A percentile compares a stretch with the other conserved stretches of the same genome.
These are phyloP conservation scores for Candida verbasci DNA, from an alignment of 805 yeast species.

Conservation along the genomic window DNA sequence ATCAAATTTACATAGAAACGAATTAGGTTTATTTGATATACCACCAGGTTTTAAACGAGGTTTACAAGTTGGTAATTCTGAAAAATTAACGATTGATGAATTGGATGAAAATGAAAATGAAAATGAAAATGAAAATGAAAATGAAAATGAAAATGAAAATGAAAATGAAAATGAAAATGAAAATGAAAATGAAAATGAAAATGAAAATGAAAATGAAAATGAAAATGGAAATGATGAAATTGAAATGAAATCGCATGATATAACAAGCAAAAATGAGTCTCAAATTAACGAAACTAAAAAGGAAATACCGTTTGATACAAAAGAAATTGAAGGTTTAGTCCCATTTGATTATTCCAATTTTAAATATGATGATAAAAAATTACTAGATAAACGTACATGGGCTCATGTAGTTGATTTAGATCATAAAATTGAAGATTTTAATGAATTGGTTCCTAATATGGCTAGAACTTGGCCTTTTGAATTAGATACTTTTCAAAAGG, in stretches of 20 bases:
- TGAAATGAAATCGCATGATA: slow-evolving; percentile 3
- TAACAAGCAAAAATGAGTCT: neutral
- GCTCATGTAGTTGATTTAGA: slow-evolving; percentile 92
- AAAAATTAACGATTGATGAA: slow-evolving; percentile 4
- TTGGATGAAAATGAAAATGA: slow-evolving; percentile 11
- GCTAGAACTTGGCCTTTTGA: slow-evolving; percentile 95
- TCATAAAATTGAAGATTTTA: slow-evolving; percentile 77
- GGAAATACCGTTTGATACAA: slow-evolving; percentile 27
- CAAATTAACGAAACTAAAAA: neutral
- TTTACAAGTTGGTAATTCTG: slow-evolving; percentile 25
- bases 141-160: too few species aligned
- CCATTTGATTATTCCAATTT: slow-evolving; percentile 29
- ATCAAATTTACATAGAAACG: slow-evolving; percentile 56
- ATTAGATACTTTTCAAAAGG: slow-evolving; percentile 91
- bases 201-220: too few species aligned
- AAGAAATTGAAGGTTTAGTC: slow-evolving; percentile 44
- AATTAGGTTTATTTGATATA: slow-evolving; percentile 66
- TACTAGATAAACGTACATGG: slow-evolving; percentile 60
- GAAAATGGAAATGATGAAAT: slow-evolving; percentile 9
- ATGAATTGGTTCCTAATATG: slow-evolving; percentile 85
- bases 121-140: too few species aligned
- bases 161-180: too few species aligned
- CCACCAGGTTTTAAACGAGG: slow-evolving; percentile 86
- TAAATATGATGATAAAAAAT: slow-evolving; percentile 18
- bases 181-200: too few species aligned